phyloP scores from a whole-genome alignment of 108 stramenopile species.

The Nitzschia sp. region DNA sequence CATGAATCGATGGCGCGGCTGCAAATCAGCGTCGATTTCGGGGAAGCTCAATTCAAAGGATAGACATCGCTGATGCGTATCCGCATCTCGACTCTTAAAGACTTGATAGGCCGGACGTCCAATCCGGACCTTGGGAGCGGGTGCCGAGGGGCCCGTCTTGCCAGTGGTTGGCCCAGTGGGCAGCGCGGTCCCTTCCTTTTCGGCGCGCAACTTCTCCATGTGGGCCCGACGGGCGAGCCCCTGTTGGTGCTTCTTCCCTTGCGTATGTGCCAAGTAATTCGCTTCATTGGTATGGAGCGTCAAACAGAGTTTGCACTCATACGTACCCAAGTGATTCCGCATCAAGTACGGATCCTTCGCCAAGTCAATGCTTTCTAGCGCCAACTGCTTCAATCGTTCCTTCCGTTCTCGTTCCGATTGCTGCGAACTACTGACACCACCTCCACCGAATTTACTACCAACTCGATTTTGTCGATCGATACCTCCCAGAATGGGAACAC shows the following conservation, averaged over 20 bases:
- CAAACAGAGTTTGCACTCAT: constrained; percentile 98
- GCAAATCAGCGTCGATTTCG: constrained; percentile 87
- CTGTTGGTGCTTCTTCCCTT: constrained; percentile 98
- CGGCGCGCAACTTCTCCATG: constrained; percentile 75
- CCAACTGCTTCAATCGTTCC: constrained; percentile 94
- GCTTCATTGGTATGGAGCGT: constrained; percentile 99
- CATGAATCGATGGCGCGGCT: constrained; percentile 99
- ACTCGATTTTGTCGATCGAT: constrained; percentile 98
- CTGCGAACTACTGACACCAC: constrained; percentile 89
- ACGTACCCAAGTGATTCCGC: constrained; percentile 98
- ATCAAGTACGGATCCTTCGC: constrained; percentile 99
- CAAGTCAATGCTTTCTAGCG: constrained; percentile 97
- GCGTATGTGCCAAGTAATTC: constrained; percentile 99
- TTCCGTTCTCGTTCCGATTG: constrained; percentile 96
- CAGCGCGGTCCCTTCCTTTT: constrained; percentile 51
- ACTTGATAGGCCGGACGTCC: constrained; percentile 99
- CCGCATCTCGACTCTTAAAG: constrained; percentile 86
- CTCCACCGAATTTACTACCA: constrained; percentile 97
- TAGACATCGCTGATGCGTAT: constrained; percentile 90
- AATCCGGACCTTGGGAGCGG: constrained; percentile 71
- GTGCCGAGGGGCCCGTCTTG: constrained; percentile 22
- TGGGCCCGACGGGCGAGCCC: constrained; percentile 89
- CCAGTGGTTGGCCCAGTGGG: constrained; percentile 71
- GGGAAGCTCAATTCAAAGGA: constrained; percentile 96
- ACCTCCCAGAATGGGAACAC: constrained; percentile 43